phyloP scores from a whole-genome alignment of 2,329 filamentous ascomycete genomes.

The Coniella lustricola region DNA sequence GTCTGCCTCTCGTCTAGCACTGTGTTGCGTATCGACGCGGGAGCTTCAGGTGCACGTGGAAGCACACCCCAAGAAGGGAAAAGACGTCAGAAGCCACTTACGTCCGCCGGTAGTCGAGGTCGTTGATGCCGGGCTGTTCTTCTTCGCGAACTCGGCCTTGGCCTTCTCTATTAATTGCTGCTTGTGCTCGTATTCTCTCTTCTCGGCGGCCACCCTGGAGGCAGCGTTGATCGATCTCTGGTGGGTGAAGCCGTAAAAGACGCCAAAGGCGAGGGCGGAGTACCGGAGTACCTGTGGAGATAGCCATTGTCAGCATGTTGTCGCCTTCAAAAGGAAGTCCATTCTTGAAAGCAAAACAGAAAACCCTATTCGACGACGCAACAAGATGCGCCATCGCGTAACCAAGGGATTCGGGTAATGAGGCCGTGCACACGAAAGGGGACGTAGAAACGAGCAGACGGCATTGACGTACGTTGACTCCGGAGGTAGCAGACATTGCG shows the following conservation, averaged over 20 bases:
- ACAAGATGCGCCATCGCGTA: not conserved
- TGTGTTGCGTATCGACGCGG: no score
- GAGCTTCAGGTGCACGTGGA: no score
- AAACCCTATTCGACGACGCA: not conserved
- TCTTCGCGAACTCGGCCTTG: constrained; percentile 80
- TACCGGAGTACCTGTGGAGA: constrained; percentile 86
- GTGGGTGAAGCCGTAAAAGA: constrained; percentile 95
- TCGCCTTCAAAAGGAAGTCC: no score
- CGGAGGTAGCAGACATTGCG: constrained; percentile 57
- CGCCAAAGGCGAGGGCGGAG: constrained; percentile 82
- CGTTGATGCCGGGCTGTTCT: constrained; percentile 49
- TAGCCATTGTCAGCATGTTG: constrained; percentile 1
- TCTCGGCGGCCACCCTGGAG: constrained; percentile 61
- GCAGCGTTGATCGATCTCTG: constrained; percentile 71
- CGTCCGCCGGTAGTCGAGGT: constrained; percentile 26
- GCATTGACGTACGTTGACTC: constrained; percentile 55
- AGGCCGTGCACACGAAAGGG: constrained; percentile 3
- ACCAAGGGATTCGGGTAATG: constrained; percentile 17
- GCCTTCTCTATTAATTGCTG: constrained; percentile 86
- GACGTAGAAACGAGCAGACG: constrained; percentile 7
- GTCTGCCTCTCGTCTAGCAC: not conserved
- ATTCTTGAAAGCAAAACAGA: constrained; percentile 4
- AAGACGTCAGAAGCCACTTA: constrained; percentile 20
- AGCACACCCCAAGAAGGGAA: not conserved
- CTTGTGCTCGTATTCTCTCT: constrained; percentile 87